These are phyloP conservation scores for Claviceps monticola DNA, from an alignment of 2,329 filamentous ascomycete species.

Conservation along the genomic window DNA sequence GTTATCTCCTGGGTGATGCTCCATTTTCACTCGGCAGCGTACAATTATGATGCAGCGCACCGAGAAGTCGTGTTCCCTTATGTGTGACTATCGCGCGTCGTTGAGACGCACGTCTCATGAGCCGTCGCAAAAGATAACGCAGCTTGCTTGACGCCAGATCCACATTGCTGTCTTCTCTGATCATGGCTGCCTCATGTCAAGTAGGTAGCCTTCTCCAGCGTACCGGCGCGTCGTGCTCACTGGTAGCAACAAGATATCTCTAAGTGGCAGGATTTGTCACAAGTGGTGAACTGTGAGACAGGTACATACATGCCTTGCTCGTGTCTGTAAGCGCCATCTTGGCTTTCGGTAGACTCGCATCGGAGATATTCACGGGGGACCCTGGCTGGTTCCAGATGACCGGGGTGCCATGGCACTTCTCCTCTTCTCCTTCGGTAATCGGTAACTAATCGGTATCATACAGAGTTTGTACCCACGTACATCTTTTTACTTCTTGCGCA, in stretches of 20 bases:
- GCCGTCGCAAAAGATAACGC: too few species aligned
- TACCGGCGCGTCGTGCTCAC: not conserved
- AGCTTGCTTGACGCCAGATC: too few species aligned
- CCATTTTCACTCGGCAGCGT: not conserved
- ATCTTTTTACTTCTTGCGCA: not conserved
- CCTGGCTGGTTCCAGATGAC: not conserved
- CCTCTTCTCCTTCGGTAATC: not conserved
- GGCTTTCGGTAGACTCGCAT: not conserved
- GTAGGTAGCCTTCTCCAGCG: too few species aligned
- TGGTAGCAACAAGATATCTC: not conserved
- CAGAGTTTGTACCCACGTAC: too few species aligned
- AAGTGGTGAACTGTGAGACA: not conserved
- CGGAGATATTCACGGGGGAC: not conserved
- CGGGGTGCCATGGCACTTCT: not conserved
- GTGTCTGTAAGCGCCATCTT: not conserved
- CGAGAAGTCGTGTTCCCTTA: not conserved
- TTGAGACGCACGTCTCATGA: not conserved
- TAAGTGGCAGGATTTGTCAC: not conserved
- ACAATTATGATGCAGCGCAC: not conserved
- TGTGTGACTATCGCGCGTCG: not conserved
- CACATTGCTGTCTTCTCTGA: too few species aligned
- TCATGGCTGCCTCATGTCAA: too few species aligned
- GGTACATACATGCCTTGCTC: not conserved
- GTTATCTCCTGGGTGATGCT: not conserved
- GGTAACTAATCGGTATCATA: too few species aligned